A percentile compares a stretch with the other conserved stretches of the same genome.
Conservation (phyloP, 1,139 yeast genomes). For the Saccharomycopsis hybrid region DNA sequence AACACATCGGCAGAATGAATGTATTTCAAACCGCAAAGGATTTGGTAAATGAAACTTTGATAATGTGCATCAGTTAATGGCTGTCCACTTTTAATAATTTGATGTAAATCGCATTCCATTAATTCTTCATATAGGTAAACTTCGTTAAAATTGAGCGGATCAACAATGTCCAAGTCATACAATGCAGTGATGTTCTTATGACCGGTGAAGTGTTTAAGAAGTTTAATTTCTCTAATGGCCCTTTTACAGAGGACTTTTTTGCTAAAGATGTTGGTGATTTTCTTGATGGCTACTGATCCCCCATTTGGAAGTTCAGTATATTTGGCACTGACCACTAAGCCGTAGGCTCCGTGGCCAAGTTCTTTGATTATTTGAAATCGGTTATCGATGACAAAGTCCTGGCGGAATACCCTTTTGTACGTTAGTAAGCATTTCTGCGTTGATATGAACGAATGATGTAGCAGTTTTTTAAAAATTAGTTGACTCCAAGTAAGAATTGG, state of each 20-base stretch:
- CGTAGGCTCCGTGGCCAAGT: constrained; percentile 96
- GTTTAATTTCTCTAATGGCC: constrained; percentile 80
- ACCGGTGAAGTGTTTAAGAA: constrained; percentile 85
- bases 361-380: constrained; percentile 83
- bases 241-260: constrained; percentile 85
- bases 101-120: constrained; percentile 98
- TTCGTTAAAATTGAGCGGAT: constrained; percentile 81
- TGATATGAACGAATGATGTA: too few relatives aligned
- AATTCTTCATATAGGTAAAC: constrained; percentile 87
- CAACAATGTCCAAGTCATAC: constrained; percentile 88
- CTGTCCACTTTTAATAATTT: constrained; percentile 88
- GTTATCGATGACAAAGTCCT: constrained; percentile 82
- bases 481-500: too few relatives aligned
- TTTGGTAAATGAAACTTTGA: constrained; percentile 88
- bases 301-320: constrained; percentile 66
- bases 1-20: constrained; percentile 95
- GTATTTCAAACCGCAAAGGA: constrained; percentile 85
- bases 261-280: constrained; percentile 86
- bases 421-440: too few relatives aligned
- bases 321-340: constrained; percentile 89
- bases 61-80: constrained; percentile 92
- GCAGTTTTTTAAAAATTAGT: too few relatives aligned
- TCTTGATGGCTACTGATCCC: constrained; percentile 82
- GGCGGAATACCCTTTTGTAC: constrained; percentile 72
- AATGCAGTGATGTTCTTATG: constrained; percentile 90